Base-by-base conservation (phyloP, 441 rosid genomes). In the Populus trichocarpa region DNA sequence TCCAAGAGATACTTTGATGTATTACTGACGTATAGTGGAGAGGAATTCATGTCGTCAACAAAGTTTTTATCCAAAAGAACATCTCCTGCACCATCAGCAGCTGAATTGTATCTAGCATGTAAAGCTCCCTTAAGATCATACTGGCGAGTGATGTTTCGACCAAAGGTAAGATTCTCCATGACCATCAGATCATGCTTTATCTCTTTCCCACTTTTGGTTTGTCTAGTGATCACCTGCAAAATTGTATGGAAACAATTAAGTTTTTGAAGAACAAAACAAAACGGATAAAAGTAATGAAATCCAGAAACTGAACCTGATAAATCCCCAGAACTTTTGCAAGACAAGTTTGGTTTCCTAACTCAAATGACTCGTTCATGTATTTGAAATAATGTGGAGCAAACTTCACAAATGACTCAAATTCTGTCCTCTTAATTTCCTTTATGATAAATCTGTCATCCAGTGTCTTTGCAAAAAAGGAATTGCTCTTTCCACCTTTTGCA, bases 401-500 rank as follows among this genome's bases (percentile, higher is more conserved):
- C 86, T 86, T 92, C 78, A 88, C 91, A 81, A 96, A 96, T 16
- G 99, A 96, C 72, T 93, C 97, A 38, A 87, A 92, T 80, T 96
- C 99, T 9, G 98, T 90, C 89, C 89, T 96, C 89, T 91, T 91
- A 79, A 96, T 92, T 87, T 96, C 98, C 90, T 96, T 96, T 40
- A 96, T 90, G 67, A 96, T 96, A 83, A 93, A 89, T 87, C 98
- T 84, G 79, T 89, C 90, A 84, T 96, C 99, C 72, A 92, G 80
- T 64, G 98, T 96, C 86, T 94, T 96, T 20, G 98, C 96, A 16
- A 96, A 96, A 71, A 92, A 78, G 3, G 93, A 88, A 77, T 90
- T 94, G 88, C 98, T 96, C 87, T 96, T 96, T 75, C 99, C 99
- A 79, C 99, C 98, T 76, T 96, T 90, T 46, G 99, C 99, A 90